Percentiles rank a stretch among this genome's conserved stretches.
These are phyloP conservation scores for Tuber aestivum DNA, from an alignment of 495 filamentous ascomycete species.

Conservation along the genomic window DNA sequence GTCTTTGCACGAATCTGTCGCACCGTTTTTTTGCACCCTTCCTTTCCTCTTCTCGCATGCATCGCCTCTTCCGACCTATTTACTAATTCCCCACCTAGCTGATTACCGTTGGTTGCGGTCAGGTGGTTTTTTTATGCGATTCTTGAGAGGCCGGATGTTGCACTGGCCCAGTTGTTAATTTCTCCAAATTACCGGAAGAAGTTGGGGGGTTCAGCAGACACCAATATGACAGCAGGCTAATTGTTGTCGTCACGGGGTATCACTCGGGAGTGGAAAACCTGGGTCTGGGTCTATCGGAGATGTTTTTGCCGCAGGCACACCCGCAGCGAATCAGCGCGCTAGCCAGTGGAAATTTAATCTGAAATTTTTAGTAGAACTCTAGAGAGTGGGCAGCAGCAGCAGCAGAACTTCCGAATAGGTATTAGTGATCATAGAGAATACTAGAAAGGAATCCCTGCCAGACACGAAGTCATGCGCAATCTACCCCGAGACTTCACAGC, in stretches of 20 bases:
- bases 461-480: background rate
- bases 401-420: background rate
- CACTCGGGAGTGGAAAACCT: background rate
- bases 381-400: background rate
- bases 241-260: background rate
- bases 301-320: background rate
- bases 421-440: background rate
- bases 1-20: background rate
- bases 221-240: background rate
- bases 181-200: background rate
- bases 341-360: background rate
- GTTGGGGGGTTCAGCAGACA: background rate
- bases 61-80: background rate
- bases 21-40: background rate
- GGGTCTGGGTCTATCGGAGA: background rate
- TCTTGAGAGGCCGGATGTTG: background rate
- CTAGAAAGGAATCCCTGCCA: background rate
- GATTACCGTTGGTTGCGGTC: background rate
- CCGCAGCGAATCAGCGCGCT: background rate
- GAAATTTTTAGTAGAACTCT: background rate
- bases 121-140: background rate
- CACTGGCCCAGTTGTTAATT: background rate
- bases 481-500: background rate
- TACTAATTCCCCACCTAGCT: background rate
- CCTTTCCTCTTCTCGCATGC: background rate